phyloP scores from a whole-genome alignment of 768 basidiomycete genomes.

The Boletales sp. region DNA sequence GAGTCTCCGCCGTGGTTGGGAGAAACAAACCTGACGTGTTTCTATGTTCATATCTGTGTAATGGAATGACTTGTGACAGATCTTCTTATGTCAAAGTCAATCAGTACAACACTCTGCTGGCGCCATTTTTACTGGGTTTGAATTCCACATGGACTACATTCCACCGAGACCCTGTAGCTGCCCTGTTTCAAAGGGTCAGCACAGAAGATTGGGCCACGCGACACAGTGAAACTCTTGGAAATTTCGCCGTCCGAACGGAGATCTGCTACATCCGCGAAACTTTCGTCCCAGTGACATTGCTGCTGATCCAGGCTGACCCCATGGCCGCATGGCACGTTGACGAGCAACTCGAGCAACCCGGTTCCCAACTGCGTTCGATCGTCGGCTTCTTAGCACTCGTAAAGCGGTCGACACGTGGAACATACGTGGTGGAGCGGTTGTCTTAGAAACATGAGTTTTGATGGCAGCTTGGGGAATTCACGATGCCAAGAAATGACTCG shows the following conservation, averaged over 20 bases:
- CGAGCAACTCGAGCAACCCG: background rate
- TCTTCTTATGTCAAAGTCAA: slow-evolving; percentile 21
- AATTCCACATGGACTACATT: slow-evolving; percentile 1
- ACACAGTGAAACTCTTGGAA: slow-evolving; percentile 12
- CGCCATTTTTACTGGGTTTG: slow-evolving; percentile 17
- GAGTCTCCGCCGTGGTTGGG: slow-evolving; percentile 1
- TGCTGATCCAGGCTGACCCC: background rate
- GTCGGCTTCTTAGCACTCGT: background rate
- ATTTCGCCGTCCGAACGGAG: slow-evolving; percentile 5
- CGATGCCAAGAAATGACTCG: background rate
- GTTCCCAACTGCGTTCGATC: background rate
- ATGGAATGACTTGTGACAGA: slow-evolving; percentile 4
- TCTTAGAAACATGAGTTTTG: slow-evolving; percentile 11
- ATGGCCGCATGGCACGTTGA: background rate
- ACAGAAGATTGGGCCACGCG: slow-evolving; percentile 15
- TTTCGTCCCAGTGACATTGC: slow-evolving; percentile 7
- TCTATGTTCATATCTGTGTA: slow-evolving; percentile 9
- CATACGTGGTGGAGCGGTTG: slow-evolving; percentile 4
- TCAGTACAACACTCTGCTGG: slow-evolving; percentile 16
- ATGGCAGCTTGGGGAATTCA: background rate
- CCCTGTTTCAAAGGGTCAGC: slow-evolving; percentile 23
- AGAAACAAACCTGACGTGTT: slow-evolving; percentile 21
- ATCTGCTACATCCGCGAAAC: slow-evolving; percentile 20
- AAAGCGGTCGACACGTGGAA: slow-evolving; percentile 13
- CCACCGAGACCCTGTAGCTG: slow-evolving; percentile 1